Percentiles rank a stretch among this genome's conserved stretches.
phyloP scores from a whole-genome alignment of 2,329 filamentous ascomycete genomes.

The Rasamsonia emersonii region DNA sequence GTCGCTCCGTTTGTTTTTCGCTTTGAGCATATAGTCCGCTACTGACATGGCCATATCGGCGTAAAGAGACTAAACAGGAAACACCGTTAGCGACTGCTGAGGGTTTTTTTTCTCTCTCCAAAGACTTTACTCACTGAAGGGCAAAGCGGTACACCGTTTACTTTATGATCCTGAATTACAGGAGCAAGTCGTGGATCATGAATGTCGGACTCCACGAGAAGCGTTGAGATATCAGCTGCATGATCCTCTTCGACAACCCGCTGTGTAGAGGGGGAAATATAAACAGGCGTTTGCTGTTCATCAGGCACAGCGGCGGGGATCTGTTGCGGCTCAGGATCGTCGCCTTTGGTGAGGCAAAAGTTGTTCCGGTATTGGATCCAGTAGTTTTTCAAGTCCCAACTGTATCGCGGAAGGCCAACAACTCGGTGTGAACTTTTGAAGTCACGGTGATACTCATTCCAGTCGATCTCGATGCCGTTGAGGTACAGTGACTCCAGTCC shows the following conservation, averaged over 20 bases:
- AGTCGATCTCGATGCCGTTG: conserved; percentile 56
- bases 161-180: conserved; percentile 7
- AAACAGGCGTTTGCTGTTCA: conserved; percentile 45
- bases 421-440: conserved; percentile 52
- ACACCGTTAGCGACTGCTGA: not conserved
- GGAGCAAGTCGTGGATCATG: conserved; percentile 3
- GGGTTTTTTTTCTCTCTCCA: not conserved
- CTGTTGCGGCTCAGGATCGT: conserved; percentile 19
- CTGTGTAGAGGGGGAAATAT: conserved; percentile 50
- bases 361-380: conserved; percentile 64
- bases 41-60: conserved; percentile 8
- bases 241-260: conserved; percentile 55
- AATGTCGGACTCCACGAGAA: conserved; percentile 8
- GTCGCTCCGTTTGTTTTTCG: not conserved
- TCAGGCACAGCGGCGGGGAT: conserved; percentile 16
- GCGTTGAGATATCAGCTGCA: conserved; percentile 5
- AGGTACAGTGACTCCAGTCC: conserved; percentile 43
- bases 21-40: conserved; percentile 6
- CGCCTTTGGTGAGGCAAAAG: conserved; percentile 61
- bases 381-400: conserved; percentile 63
- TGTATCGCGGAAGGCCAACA: conserved; percentile 57
- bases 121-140: conserved; percentile 5
- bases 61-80: conserved; percentile 7
- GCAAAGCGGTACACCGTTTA: conserved; percentile 8
- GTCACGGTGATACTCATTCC: conserved; percentile 60